Percentiles rank a stretch among this genome's conserved stretches.
phyloP scores from a whole-genome alignment of 2,329 filamentous ascomycete species.

The Penicillium sp. region DNA sequence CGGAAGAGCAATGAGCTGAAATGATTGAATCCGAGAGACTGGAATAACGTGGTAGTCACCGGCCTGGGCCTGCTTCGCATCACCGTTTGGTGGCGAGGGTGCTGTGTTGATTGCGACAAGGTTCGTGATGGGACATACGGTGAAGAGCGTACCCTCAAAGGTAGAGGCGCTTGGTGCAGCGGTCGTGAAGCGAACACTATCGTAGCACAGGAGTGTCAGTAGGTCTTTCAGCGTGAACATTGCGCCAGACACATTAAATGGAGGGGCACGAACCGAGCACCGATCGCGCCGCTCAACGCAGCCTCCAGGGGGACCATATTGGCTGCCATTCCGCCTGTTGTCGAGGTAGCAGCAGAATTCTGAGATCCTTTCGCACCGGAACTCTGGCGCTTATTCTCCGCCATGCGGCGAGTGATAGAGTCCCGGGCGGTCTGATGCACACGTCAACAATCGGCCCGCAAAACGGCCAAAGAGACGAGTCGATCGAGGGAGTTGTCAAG shows the following conservation, averaged over 20 bases:
- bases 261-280: conserved; percentile 54
- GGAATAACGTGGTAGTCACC: conserved; percentile 64
- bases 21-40: conserved; percentile 59
- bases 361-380: conserved; percentile 52
- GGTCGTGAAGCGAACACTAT: conserved; percentile 61
- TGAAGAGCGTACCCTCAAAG: conserved; percentile 64
- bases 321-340: conserved; percentile 41
- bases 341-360: conserved; percentile 38
- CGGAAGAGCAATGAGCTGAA: conserved; percentile 55
- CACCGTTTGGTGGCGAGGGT: conserved; percentile 40
- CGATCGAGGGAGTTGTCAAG: not conserved
- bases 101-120: conserved; percentile 63
- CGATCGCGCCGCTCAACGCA: conserved; percentile 61
- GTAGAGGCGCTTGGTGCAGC: conserved; percentile 52
- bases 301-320: conserved; percentile 55
- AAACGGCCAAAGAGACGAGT: not conserved
- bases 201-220: conserved; percentile 5
- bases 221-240: not conserved
- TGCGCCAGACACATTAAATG: not conserved
- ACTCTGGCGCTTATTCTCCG: conserved; percentile 61
- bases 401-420: conserved; percentile 45
- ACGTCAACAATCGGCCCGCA: conserved; percentile 8
- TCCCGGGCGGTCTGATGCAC: conserved; percentile 20
- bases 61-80: conserved; percentile 42
- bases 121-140: conserved; percentile 62